A percentile compares a stretch with the other conserved stretches of the same genome.
Evolutionary conservation across 768 basidiomycete species (phyloP).

Genomic region (Sporobolomyces pararoseus): DNA sequence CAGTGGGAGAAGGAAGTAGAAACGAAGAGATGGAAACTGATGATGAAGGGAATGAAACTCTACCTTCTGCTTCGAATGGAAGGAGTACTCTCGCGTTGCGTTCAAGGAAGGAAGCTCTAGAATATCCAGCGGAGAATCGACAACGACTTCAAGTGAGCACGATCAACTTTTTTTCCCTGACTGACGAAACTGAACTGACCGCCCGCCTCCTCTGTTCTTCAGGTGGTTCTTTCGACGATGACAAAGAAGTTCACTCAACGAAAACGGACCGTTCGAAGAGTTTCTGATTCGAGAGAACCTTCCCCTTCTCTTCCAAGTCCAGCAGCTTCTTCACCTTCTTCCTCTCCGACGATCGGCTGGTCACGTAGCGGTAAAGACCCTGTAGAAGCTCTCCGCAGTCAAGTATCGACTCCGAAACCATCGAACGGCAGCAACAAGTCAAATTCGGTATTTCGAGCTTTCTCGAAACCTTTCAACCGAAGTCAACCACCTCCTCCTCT

Average conservation of each 20-base stretch:
- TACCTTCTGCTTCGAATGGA: slow-evolving; percentile 37
- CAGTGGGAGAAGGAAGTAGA: slow-evolving; percentile 38
- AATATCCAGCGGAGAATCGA: slow-evolving; percentile 44
- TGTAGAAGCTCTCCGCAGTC: background rate
- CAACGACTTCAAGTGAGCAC: slow-evolving; percentile 44
- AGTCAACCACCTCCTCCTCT: background rate
- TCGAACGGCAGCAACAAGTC: background rate
- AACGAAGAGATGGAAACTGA: background rate
- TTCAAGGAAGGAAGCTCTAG: slow-evolving; percentile 42
- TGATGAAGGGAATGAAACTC: background rate
- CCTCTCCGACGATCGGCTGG: slow-evolving; percentile 14
- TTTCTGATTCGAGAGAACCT: slow-evolving; percentile 45
- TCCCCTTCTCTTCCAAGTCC: slow-evolving; percentile 56
- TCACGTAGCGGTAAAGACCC: background rate
- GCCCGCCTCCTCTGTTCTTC: background rate
- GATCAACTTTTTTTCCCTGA: background rate
- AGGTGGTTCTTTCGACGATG: slow-evolving; percentile 47
- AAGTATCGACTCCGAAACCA: background rate
- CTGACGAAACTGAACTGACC: too few species aligned
- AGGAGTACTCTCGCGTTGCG: slow-evolving; percentile 23
- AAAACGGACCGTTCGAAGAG: slow-evolving; percentile 44
- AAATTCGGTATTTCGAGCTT: background rate
- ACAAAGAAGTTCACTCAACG: slow-evolving; percentile 48
- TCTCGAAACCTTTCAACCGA: slow-evolving; percentile 16
- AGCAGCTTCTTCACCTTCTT: slow-evolving; percentile 46